Evolutionary conservation across 179 eudicot genomes (phyloP), one percentile per base, ranked within the genome.

Genomic region (Silene coronaria): DNA sequence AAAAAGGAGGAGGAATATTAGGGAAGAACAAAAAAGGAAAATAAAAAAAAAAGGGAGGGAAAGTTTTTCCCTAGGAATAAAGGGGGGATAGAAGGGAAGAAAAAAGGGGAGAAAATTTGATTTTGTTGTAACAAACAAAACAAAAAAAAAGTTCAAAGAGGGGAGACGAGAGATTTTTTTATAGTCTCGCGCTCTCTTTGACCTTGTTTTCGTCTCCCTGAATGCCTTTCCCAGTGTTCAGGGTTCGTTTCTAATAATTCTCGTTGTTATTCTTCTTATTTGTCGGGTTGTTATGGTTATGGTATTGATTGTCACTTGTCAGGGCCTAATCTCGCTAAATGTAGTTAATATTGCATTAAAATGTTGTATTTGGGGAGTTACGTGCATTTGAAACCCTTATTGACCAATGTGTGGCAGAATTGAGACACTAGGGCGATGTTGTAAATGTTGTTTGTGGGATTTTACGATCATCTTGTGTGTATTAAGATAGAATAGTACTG

Each of bases 151-250:
- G 74, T 71, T 71, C 74, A 55, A 71, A 71, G 74, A 71, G 74
- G 45, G 48, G 74, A 61, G 74, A 17, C 45, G 46, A 30, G 70
- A 63, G 63, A 67, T 67, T 72, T 76, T 80, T 60, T 80, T 76
- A 48, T 71, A 57, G 85, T 88, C 96, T 79, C 89, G 76, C 86
- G 86, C 94, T 84, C 89, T 83, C 82, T 82, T 83, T 85, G 82
- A 83, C 87, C 87, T 73, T 82, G 80, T 80, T 88, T 88, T 85
- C 87, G 83, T 82, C 90, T 88, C 83, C 96, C 96, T 89, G 90
- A 91, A 89, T 91, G 90, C 91, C 92, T 88, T 88, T 78, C 87
- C 68, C 67, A 87, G 89, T 86, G 82, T 88, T 88, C 93, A 88
- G 88, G 94, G 96, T 89, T 70, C 38, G 53, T 69, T 70, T 64